These are phyloP conservation scores for Glomus cerebriforme DNA, from an alignment of 192 early-diverging fungal species.

Conservation along the genomic window DNA sequence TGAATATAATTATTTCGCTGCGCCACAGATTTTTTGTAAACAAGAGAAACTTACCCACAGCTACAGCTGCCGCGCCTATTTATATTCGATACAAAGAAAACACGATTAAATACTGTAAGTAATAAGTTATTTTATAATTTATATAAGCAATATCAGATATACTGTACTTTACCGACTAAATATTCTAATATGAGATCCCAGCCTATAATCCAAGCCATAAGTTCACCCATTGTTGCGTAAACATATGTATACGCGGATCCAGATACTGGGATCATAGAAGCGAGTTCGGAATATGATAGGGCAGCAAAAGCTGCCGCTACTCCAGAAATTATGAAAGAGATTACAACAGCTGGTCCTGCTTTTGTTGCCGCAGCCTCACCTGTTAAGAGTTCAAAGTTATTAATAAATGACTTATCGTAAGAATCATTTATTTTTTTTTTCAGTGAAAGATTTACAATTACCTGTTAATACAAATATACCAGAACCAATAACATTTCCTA, in stretches of 20 bases:
- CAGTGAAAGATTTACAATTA: neutral
- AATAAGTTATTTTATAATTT: too few species aligned
- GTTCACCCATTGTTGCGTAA: slow-evolving; percentile 85
- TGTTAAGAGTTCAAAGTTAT: slow-evolving; percentile 1
- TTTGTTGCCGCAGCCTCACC: slow-evolving; percentile 74
- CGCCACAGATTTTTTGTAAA: neutral
- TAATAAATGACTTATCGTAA: neutral
- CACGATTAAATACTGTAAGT: neutral
- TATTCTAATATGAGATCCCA: slow-evolving; percentile 93
- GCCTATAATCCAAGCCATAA: slow-evolving; percentile 87
- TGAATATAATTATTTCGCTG: neutral
- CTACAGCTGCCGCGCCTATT: slow-evolving; percentile 74
- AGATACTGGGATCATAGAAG: slow-evolving; percentile 84
- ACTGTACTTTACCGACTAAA: slow-evolving; percentile 49
- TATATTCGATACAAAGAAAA: neutral
- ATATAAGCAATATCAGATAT: too few species aligned
- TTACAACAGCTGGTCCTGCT: slow-evolving; percentile 82
- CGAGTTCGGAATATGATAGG: slow-evolving; percentile 86
- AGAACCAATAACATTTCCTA: slow-evolving; percentile 78
- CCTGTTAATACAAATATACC: slow-evolving; percentile 85
- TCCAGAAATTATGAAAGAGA: slow-evolving; percentile 82
- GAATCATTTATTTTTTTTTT: neutral
- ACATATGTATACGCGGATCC: slow-evolving; percentile 88
- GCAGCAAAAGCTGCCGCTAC: slow-evolving; percentile 76
- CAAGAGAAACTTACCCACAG: slow-evolving; percentile 37